These are phyloP conservation scores for Macrophomina phaseolina DNA, from an alignment of 2,329 filamentous ascomycete species.

Conservation along the genomic window DNA sequence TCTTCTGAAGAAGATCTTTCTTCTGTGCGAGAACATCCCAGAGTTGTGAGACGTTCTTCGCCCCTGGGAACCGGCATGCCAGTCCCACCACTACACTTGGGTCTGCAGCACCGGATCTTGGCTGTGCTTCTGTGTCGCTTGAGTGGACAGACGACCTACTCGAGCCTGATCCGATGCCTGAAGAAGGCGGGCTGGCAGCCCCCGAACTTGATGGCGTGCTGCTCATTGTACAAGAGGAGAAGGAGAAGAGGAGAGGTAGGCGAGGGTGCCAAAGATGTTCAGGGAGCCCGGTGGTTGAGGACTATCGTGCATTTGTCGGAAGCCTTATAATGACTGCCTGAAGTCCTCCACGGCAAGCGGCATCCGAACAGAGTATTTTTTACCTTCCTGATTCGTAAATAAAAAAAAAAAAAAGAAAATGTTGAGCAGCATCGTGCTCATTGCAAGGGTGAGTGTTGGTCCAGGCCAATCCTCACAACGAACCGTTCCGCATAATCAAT, in stretches of 20 bases:
- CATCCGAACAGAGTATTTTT: neutral
- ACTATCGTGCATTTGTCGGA: neutral
- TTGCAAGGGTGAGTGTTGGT: neutral
- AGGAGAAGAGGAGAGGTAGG: neutral
- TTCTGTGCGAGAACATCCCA: constrained; percentile 37
- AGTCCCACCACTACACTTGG: constrained; percentile 50
- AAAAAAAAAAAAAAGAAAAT: neutral
- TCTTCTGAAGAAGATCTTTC: constrained; percentile 39
- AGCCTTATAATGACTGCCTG: neutral
- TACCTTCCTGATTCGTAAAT: neutral
- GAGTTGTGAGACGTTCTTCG: constrained; percentile 36
- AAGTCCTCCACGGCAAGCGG: neutral
- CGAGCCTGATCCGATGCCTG: neutral
- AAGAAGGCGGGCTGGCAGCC: neutral
- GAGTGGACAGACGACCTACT: constrained; percentile 4
- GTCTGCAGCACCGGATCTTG: constrained; percentile 4
- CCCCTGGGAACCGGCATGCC: constrained; percentile 38
- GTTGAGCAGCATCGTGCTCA: neutral
- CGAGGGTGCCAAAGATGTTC: neutral
- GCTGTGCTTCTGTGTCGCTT: neutral
- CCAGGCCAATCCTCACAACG: neutral
- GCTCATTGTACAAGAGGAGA: neutral
- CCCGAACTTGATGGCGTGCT: neutral
- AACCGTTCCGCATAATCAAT: neutral
- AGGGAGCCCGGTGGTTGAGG: neutral